A percentile compares a stretch with the other conserved stretches of the same genome.
These are phyloP conservation scores for Euphorbia lathyris DNA, from an alignment of 345 rosid species.

Conservation along the genomic window DNA sequence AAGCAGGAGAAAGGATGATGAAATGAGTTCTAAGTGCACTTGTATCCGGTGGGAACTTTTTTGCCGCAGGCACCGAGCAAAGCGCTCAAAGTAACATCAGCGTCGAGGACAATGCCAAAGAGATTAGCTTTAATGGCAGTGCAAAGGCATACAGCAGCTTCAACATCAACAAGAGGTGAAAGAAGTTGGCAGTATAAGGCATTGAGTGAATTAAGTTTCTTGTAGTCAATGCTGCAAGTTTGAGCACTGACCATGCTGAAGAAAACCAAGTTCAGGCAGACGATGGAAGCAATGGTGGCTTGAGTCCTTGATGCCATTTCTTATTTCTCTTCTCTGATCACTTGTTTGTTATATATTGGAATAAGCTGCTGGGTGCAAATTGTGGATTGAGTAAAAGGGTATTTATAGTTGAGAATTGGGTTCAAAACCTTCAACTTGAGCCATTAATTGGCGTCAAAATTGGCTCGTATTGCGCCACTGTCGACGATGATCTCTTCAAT, in stretches of 20 bases:
- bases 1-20: no score
- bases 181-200: background rate
- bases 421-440: no score
- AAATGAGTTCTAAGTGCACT: background rate
- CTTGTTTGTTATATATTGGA: no score
- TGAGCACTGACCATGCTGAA: constrained; percentile 1
- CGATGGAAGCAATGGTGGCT: background rate
- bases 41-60: background rate
- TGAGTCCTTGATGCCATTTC: background rate
- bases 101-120: background rate
- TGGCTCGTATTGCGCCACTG: no score
- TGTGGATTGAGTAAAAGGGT: no score
- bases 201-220: constrained; percentile 10
- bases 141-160: background rate
- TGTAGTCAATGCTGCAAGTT: background rate
- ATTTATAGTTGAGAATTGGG: no score
- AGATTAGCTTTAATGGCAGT: background rate
- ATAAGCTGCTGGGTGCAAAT: no score
- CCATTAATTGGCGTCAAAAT: no score
- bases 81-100: background rate
- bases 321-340: background rate
- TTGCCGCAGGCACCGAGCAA: background rate
- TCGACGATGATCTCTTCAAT: no score
- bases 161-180: background rate
- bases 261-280: background rate